phyloP scores from a whole-genome alignment of 2,329 filamentous ascomycete genomes.

The Botrytis fabae region DNA sequence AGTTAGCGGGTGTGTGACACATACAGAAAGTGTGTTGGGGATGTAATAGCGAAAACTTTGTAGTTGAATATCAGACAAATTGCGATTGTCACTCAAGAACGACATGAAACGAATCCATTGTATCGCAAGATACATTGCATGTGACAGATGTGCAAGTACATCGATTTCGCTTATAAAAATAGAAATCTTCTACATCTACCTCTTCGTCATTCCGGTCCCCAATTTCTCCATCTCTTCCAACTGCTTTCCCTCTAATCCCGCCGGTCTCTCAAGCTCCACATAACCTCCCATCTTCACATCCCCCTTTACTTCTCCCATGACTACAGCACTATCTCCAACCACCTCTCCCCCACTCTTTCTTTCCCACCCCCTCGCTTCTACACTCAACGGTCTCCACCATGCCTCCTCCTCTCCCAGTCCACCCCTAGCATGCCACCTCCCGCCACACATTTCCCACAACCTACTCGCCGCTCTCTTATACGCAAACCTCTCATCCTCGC shows the following conservation, averaged over 20 bases:
- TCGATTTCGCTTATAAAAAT: neutral
- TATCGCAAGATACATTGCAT: neutral
- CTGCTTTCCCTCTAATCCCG: conserved; percentile 42
- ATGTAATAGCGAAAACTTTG: neutral
- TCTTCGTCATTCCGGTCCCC: neutral
- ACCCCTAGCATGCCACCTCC: conserved; percentile 66
- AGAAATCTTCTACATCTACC: neutral
- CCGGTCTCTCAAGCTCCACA: conserved; percentile 47
- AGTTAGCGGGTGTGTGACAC: neutral
- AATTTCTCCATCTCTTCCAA: conserved; percentile 27
- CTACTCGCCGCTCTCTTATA: conserved; percentile 75
- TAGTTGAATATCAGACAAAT: conserved; percentile 6
- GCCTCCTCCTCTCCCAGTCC: conserved; percentile 47
- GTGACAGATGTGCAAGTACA: neutral
- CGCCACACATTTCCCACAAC: conserved; percentile 80
- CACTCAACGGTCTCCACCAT: conserved; percentile 70
- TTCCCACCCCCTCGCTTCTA: conserved; percentile 68
- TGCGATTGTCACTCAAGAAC: neutral
- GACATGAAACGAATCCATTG: neutral
- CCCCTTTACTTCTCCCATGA: conserved; percentile 27
- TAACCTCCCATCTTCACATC: conserved; percentile 47
- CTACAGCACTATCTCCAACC: conserved; percentile 23
- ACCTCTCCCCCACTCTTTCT: neutral
- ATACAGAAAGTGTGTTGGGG: neutral
- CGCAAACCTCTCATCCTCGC: conserved; percentile 79